These are phyloP conservation scores for Phytophthora litchii DNA, from an alignment of 352 stramenopile species.

Conservation along the genomic window DNA sequence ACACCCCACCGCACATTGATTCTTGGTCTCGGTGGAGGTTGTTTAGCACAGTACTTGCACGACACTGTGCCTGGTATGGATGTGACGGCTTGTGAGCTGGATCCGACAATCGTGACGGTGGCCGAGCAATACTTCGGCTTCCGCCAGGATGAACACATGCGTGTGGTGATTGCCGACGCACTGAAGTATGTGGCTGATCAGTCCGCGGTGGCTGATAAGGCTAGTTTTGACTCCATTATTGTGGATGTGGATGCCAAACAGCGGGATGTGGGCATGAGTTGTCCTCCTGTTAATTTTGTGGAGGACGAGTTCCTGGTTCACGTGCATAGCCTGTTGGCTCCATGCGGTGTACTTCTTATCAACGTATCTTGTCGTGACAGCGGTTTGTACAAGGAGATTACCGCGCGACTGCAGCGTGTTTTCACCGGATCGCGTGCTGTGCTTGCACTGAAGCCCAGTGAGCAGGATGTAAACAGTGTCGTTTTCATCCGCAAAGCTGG, in stretches of 20 bases:
- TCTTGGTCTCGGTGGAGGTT: slow-evolving; percentile 76
- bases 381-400: slow-evolving; percentile 56
- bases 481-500: slow-evolving; percentile 56
- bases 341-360: slow-evolving; percentile 57
- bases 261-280: slow-evolving; percentile 71
- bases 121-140: slow-evolving; percentile 80
- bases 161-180: slow-evolving; percentile 55
- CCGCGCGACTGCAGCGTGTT: slow-evolving; percentile 41
- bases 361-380: slow-evolving; percentile 68
- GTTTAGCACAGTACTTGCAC: slow-evolving; percentile 68
- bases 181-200: slow-evolving; percentile 51
- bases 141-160: slow-evolving; percentile 43
- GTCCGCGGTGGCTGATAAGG: slow-evolving; percentile 15
- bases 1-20: slow-evolving; percentile 48
- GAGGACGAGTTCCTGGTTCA: slow-evolving; percentile 48
- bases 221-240: slow-evolving; percentile 61
- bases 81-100: slow-evolving; percentile 71
- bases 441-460: slow-evolving; percentile 40
- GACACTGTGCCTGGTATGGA: slow-evolving; percentile 53
- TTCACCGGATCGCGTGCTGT: slow-evolving; percentile 40
- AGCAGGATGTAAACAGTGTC: slow-evolving; percentile 72
- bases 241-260: slow-evolving; percentile 83
- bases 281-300: slow-evolving; percentile 69
- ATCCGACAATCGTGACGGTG: slow-evolving; percentile 61
- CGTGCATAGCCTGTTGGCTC: slow-evolving; percentile 38